Evolutionary conservation across 345 rosid species (phyloP), one percentile per base, ranked within the genome.

Genomic region (Eucalyptus cladocalyx): DNA sequence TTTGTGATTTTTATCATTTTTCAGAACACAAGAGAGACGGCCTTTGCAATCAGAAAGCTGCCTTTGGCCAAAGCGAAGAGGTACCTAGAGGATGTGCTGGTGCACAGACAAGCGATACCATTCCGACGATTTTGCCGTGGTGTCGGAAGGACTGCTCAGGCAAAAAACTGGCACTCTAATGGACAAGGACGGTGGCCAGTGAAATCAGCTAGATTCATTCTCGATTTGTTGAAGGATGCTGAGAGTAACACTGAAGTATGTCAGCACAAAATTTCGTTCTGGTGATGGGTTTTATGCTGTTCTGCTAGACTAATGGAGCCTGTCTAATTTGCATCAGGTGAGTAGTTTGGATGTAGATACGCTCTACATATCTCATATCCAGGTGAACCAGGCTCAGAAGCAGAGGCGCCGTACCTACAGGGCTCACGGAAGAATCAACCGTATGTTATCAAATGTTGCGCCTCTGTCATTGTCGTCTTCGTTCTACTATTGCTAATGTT

Each of bases 11-110:
- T 69, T 69, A 34, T 67, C 28, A 34, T 67, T 50, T 42, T 34
- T 42, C 92, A 96, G 96, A 96, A 95, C 90, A 95, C 98, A 19
- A 94, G 96, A 69, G 97, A 96, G 89, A 94, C 97, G 69, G 97
- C 94, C n/a, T 91, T 89, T 89, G 91, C 97, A 87, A 91, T 95
- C 45, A 87, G 95, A 80, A 95, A 94, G 93, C 87, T 94, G 92
- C 90, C 95, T 37, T 93, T 94, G 93, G 86, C 85, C 69, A 95
- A 95, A 93, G 97, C 95, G 21, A 95, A 94, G 89, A 92, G 95
- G 89, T 95, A 95, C 93, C 88, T 94, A 90, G 97, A 96, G 90
- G 98, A 94, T 91, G 97, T 95, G 81, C 81, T 94, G 87, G 94
- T 89, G 80, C 95, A 95, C 94, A 96, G 94, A 90, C 97, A 96